phyloP scores from a whole-genome alignment of 2,329 filamentous ascomycete genomes.

The Exophiala bonariae region DNA sequence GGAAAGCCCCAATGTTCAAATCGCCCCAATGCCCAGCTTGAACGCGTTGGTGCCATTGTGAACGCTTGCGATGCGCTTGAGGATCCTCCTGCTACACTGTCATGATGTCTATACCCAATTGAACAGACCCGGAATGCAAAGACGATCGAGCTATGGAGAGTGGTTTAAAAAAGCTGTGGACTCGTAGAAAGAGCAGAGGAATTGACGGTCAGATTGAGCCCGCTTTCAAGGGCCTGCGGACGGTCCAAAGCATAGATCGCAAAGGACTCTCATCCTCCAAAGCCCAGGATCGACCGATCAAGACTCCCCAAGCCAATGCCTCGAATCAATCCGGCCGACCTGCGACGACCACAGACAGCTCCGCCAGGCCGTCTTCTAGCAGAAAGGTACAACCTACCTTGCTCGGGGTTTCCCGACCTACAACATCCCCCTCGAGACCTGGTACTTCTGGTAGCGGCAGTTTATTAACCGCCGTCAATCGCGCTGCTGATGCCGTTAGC shows the following conservation, averaged over 20 bases:
- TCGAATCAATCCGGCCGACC: not conserved
- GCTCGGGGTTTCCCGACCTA: constrained; percentile 18
- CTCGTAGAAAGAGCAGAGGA: constrained; percentile 23
- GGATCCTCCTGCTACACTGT: not conserved
- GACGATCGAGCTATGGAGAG: constrained; percentile 19
- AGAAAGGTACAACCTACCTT: constrained; percentile 16
- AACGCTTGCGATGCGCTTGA: not conserved
- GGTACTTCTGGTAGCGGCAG: constrained; percentile 25
- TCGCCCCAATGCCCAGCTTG: no score
- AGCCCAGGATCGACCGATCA: constrained; percentile 7
- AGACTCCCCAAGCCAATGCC: not conserved
- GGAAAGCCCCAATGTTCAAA: no score
- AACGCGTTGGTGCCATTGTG: no score
- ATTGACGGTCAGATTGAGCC: constrained; percentile 10
- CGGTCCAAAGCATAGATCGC: constrained; percentile 15
- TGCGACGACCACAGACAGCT: not conserved
- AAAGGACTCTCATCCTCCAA: constrained; percentile 1
- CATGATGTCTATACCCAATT: not conserved
- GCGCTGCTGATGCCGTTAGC: constrained; percentile 22
- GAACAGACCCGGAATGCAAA: not conserved
- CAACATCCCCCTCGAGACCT: constrained; percentile 17
- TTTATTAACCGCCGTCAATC: constrained; percentile 25
- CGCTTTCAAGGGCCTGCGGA: constrained; percentile 13
- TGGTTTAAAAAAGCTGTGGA: constrained; percentile 23
- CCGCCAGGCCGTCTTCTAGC: constrained; percentile 2